phyloP scores from a whole-genome alignment of 768 basidiomycete species.

The Wakefieldia striispora region DNA sequence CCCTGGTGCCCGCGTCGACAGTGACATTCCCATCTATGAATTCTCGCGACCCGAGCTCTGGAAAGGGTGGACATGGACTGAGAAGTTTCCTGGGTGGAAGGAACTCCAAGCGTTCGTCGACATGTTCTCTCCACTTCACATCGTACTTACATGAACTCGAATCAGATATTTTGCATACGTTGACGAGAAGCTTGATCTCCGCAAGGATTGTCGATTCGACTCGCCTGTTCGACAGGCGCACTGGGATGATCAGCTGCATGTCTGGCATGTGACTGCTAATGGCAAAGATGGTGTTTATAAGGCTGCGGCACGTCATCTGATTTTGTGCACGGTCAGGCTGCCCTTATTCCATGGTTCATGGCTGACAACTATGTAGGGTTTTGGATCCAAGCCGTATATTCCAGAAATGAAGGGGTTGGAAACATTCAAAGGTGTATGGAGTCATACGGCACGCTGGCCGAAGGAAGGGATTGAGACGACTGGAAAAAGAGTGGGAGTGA shows the following conservation, averaged over 20 bases:
- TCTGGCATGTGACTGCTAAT: conserved; percentile 4
- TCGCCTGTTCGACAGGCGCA: conserved; percentile 6
- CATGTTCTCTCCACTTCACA: background rate
- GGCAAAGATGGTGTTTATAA: conserved; percentile 11
- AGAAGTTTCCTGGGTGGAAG: conserved; percentile 10
- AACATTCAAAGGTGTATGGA: conserved; percentile 8
- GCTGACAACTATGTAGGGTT: conserved; percentile 3
- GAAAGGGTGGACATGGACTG: conserved; percentile 13
- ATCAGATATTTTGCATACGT: conserved; percentile 17
- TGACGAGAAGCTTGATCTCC: conserved; percentile 8
- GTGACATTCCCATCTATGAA: conserved; percentile 7
- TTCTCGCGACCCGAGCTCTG: conserved; percentile 10
- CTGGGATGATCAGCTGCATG: conserved; percentile 10
- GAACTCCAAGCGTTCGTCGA: conserved; percentile 10
- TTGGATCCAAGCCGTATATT: conserved; percentile 8
- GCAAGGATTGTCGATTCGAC: conserved; percentile 15
- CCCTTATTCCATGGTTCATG: background rate
- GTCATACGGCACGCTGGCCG: conserved; percentile 15
- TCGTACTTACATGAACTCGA: background rate
- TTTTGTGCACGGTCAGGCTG: conserved; percentile 11
- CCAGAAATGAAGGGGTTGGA: conserved; percentile 11
- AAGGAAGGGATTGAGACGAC: conserved; percentile 11
- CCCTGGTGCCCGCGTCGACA: conserved; percentile 13
- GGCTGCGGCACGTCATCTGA: conserved; percentile 8
- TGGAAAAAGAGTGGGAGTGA: conserved; percentile 15